Base-by-base conservation (phyloP, 495 filamentous ascomycete species). In the Xylaria venustula region DNA sequence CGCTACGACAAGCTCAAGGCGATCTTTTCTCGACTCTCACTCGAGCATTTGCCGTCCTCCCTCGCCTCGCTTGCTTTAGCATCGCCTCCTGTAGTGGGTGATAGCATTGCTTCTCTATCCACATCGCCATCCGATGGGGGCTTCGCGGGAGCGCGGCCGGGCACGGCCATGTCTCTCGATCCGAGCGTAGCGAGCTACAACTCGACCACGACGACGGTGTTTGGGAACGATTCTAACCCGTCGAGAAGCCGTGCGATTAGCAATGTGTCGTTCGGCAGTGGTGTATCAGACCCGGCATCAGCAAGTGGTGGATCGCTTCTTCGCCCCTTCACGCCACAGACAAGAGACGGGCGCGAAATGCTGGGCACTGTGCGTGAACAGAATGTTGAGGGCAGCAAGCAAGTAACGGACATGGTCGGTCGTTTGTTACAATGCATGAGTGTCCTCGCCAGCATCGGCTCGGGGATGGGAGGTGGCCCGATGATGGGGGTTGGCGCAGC, bases 341-440 rank as follows among this genome's bases (percentile, higher is more conserved):
- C 77, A 71, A 62, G 81, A 28, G 69, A 78, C 59, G 73, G 76
- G 57, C 78, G 73, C 37, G 70, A 73, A 42, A 61, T 69, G 19
- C 55, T 66, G 9, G 70, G 69, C 23, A 76, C 74, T 25, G 57
- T 75, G 30, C 73, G 71, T 48, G 70, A 72, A 55, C 78, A 80
- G 57, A 83, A 80, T 49, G 77, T 83, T 12, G 81, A 86, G 62
- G 90, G 92, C 66, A 86, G 85, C n/a, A 90, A 92, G 23, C 87
- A 93, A 60, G 83, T 96, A 25, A 97, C 94, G 14, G 92, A 97
- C 61, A 96, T 91, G 54, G 93, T 96, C 8, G 94, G 91, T 1
- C 82, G 95, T 57, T 95, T 98, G 92, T 82, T 98, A 61, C 94
- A 98, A 75, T 98, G 95, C 70, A 88, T 98, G 72, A 90, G 87